These are phyloP conservation scores for Tolypocladium ovalisporum DNA, from an alignment of 2,329 filamentous ascomycete species.

Conservation along the genomic window DNA sequence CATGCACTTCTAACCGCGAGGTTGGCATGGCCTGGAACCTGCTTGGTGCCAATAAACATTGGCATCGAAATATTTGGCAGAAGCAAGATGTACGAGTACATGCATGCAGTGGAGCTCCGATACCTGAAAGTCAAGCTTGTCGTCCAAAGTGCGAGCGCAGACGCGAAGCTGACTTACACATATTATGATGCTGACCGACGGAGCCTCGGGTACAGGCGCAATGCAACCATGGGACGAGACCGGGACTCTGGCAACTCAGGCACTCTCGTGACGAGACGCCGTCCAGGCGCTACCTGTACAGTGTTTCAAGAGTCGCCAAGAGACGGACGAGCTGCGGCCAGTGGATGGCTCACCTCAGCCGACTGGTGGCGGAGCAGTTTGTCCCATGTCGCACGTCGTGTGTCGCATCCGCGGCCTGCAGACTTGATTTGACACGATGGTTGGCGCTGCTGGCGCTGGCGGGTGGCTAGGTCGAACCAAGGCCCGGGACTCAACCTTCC, in stretches of 20 bases:
- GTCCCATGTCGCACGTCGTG: not conserved
- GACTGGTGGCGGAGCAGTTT: not conserved
- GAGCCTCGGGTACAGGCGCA: not conserved
- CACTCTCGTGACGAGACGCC: not conserved
- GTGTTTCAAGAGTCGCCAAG: not conserved
- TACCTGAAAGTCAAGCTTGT: not conserved
- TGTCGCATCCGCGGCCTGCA: not conserved
- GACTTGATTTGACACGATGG: not conserved
- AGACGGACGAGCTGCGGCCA: not conserved
- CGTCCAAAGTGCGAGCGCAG: not conserved
- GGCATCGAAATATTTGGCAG: not conserved
- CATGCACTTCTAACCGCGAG: not conserved
- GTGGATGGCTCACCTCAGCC: not conserved
- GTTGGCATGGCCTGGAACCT: not conserved
- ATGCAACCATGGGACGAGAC: not conserved
- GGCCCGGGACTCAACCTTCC: not conserved
- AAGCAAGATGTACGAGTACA: not conserved
- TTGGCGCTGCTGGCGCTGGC: not conserved
- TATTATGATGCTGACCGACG: too few relatives aligned
- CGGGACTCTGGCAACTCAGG: not conserved
- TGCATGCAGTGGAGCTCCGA: not conserved
- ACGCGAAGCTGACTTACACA: too few relatives aligned
- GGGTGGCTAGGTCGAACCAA: not conserved
- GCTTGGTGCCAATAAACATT: not conserved
- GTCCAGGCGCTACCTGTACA: not conserved